These are phyloP conservation scores for Rhodosporidiobolus odoratus DNA, from an alignment of 768 basidiomycete genomes.

Conservation along the genomic window DNA sequence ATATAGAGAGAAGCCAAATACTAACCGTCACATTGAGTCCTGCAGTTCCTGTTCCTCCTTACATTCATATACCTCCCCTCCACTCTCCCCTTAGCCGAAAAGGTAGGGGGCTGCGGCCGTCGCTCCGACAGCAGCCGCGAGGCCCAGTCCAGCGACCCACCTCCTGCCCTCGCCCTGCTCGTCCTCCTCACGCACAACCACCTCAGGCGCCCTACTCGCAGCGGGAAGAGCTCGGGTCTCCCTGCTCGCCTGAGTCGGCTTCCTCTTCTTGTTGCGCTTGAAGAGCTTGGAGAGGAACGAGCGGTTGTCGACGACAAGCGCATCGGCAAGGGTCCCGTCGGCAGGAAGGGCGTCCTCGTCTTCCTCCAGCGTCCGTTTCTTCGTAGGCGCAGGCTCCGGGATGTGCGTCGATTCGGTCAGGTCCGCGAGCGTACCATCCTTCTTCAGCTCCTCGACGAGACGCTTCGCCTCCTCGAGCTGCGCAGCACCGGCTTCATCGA, in stretches of 20 bases:
- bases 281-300: constrained; percentile 37
- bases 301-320: constrained; percentile 31
- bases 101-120: constrained; percentile 39
- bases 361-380: constrained; percentile 31
- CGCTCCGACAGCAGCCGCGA: constrained; percentile 36
- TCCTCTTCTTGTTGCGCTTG: constrained; percentile 23
- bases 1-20: too few relatives aligned
- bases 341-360: constrained; percentile 21
- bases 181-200: constrained; percentile 22
- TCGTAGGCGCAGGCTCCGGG: background rate
- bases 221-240: constrained; percentile 1
- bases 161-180: constrained; percentile 19
- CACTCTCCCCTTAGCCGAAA: constrained; percentile 19
- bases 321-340: constrained; percentile 31
- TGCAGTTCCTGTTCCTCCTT: background rate
- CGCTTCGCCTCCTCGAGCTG: constrained; percentile 27
- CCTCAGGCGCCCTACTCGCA: background rate
- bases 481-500: constrained; percentile 31
- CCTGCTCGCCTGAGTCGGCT: constrained; percentile 15
- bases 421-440: constrained; percentile 18
- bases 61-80: background rate
- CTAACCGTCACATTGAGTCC: too few relatives aligned
- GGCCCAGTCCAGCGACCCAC: constrained; percentile 32
- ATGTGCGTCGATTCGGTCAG: constrained; percentile 7
- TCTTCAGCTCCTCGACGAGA: constrained; percentile 38